Evolutionary conservation across 192 early-diverging fungal species (phyloP), one percentile per base, ranked within the genome.

Genomic region (Irineochytrium annulatum): DNA sequence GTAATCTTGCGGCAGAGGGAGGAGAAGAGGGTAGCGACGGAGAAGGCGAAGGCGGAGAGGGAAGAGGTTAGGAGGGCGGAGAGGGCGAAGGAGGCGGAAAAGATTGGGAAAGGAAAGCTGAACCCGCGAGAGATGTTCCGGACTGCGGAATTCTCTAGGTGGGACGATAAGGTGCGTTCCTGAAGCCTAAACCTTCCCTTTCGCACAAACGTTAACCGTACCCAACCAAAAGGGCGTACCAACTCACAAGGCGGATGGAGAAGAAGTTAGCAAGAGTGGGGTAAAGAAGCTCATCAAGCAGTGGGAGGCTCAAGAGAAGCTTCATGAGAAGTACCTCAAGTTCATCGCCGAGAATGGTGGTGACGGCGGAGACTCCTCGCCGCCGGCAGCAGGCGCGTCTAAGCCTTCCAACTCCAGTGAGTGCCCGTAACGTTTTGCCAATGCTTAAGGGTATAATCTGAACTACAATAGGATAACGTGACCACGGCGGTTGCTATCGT

Each of bases 231-330:
- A 74, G 52, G 96, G 96, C 17, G 69, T 98, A 24, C 96, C 96
- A 3, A 89, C 89, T 37, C 86, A 88, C 43, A 89, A 93, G 60
- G 78, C 71, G 37, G 82, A 86, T 1, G 96, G 94, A 24, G 82
- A 87, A 52, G 89, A 91, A 57, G 69, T 98, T 26, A 62, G 91
- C 56, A 96, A 93, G 73, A 86, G 75, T 67, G 79, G 86, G 62
- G 61, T 79, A 45, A 97, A 97, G 82, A 93, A 93, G 75, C 73
- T 95, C 43, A 70, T 85, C 52, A 95, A 97, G 80, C 87, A 90
- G 69, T 86, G 81, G 63, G 87, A 89, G 16, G 78, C 71, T 5
- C 96, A 98, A 75, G 84, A 76, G 43, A 95, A 95, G 77, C 75
- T 98, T 27, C 91, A 98, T 63, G 77, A 82, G 43, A 86, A 94